Base-by-base conservation (phyloP, 176 grass and related monocot species). In the Thinopyrum elongatum region DNA sequence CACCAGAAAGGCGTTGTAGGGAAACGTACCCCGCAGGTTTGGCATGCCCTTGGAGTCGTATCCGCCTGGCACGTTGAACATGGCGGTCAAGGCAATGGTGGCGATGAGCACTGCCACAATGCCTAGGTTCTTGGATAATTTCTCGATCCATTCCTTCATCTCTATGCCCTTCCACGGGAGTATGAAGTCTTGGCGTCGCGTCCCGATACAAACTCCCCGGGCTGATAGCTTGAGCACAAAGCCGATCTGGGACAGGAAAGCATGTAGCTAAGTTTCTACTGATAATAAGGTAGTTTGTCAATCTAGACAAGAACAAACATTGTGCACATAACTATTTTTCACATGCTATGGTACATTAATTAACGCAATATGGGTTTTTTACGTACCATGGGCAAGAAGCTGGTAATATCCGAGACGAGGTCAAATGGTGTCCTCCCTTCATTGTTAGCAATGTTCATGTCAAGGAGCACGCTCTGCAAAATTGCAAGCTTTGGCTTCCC, bases 61-160 rank as follows among this genome's bases (percentile, higher is more conserved):
- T n/a, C 76, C 76, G 31, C 76, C 76, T 23, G 76, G 76, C 22
- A 62, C 76, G 22, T 79, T 79, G 21, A 36, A 60, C 57, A 79
- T 79, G 76, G 76, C 55, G 7, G 22, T 61, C 55, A 79, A 15
- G 31, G 55, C 57, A 21, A 79, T 60, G 33, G 76, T 79, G 76
- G 76, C 22, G 55, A 79, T 79, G 55, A 61, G 57, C 76, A 79
- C 22, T 10, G 76, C 55, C 31, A 79, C 55, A n/a, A 79, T 79
- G 33, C 76, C 57, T 14, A 79, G 22, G 33, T 79, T 79, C 55
- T 79, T 79, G 53, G 76, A 62, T 5, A 58, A 61, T 62, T 79
- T 79, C 1, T 79, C 55, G 13, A 16, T 11, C 76, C 55, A 79
- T 61, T 39, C 57, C 6, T 39, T 78, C 29, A 67, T 17, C 29